Conservation (phyloP, 73 alveolate genomes). For the Loxodes magnus region DNA sequence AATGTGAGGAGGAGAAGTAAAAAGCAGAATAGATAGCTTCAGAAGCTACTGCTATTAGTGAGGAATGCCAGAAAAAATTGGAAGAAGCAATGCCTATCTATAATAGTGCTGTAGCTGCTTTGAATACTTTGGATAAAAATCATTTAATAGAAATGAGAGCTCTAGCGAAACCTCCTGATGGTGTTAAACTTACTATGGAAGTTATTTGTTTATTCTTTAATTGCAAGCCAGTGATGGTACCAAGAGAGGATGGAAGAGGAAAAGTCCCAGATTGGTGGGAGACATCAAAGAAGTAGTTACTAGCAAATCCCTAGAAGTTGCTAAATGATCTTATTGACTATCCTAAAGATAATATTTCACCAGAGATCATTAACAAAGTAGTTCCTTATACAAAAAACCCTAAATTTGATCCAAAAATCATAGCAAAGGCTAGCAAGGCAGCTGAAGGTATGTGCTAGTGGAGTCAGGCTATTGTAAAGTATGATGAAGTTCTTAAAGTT, state of each 20-base stretch:
- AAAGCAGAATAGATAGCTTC: constrained; percentile 38
- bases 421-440: constrained; percentile 64
- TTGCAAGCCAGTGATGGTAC: constrained; percentile 52
- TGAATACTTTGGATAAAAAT: constrained; percentile 52
- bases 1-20: constrained; percentile 29
- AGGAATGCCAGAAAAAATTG: constrained; percentile 67
- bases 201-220: constrained; percentile 39
- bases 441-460: constrained; percentile 80
- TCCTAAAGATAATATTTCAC: constrained; percentile 62
- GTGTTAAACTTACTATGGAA: constrained; percentile 37
- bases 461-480: constrained; percentile 54
- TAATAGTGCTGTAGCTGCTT: constrained; percentile 89
- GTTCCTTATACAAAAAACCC: constrained; percentile 23
- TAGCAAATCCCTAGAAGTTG: constrained; percentile 53
- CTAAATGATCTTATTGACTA: constrained; percentile 44
- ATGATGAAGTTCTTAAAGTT: constrained; percentile 61
- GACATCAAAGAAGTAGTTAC: constrained; percentile 62
- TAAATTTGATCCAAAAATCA: constrained; percentile 57
- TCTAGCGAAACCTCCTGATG: constrained; percentile 68
- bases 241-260: constrained; percentile 57
- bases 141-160: constrained; percentile 74
- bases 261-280: constrained; percentile 69
- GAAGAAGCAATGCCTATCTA: constrained; percentile 96
- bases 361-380: constrained; percentile 34
- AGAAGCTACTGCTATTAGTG: constrained; percentile 47